These are phyloP conservation scores for Cordyceps cateniannulata DNA, from an alignment of 2,329 filamentous ascomycete species.

Conservation along the genomic window DNA sequence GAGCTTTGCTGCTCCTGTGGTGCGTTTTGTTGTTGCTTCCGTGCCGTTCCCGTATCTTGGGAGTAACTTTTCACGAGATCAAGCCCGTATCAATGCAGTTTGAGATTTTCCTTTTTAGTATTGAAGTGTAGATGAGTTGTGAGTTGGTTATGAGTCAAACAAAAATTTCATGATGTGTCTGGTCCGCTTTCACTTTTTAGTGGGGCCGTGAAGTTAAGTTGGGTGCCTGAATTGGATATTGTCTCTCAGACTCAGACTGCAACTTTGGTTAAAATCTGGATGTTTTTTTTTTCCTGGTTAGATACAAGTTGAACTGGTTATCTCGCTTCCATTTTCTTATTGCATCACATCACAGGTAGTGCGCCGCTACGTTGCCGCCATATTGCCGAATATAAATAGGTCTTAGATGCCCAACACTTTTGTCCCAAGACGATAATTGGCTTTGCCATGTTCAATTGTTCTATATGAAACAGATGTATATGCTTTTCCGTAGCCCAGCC, in stretches of 20 bases:
- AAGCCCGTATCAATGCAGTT: background rate
- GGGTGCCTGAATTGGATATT: no score
- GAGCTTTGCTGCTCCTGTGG: background rate
- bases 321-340: background rate
- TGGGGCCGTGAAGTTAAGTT: background rate
- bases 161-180: conserved; percentile 9
- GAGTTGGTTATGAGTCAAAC: conserved; percentile 4
- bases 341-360: background rate
- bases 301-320: no score
- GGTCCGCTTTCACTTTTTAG: conserved; percentile 10
- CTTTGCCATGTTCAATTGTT: background rate
- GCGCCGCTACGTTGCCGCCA: background rate
- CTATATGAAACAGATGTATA: background rate
- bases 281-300: background rate
- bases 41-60: background rate
- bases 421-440: background rate
- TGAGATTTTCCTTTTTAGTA: background rate
- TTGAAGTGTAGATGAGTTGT: background rate
- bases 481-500: background rate
- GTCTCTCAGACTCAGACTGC: background rate
- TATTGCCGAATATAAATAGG: background rate
- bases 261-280: background rate
- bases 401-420: background rate
- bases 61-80: background rate
- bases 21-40: background rate